Percentiles rank a stretch among this genome's conserved stretches.
Evolutionary conservation across 108 stramenopile genomes (phyloP).

Genomic region (Chaetoceros muelleri): DNA sequence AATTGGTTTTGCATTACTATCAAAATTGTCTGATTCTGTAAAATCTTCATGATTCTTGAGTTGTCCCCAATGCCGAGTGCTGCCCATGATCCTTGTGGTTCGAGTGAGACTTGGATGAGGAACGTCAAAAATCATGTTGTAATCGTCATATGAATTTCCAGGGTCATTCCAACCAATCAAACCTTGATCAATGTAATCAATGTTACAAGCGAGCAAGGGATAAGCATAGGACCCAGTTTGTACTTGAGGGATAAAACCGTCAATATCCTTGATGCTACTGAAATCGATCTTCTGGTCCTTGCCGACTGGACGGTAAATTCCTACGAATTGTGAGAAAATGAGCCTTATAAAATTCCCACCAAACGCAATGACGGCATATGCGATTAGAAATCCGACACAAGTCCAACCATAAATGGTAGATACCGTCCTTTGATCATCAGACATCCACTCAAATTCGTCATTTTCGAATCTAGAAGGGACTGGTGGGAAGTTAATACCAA

Average conservation of each 20-base stretch:
- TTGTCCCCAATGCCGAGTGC: not conserved
- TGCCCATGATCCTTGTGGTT: constrained; percentile 1
- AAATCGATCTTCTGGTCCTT: constrained; percentile 56
- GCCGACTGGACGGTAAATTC: constrained; percentile 9
- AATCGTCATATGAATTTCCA: constrained; percentile 40
- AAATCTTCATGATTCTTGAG: constrained; percentile 8
- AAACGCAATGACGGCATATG: not conserved
- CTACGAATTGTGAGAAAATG: not conserved
- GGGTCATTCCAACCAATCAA: constrained; percentile 73
- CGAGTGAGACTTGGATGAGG: constrained; percentile 28
- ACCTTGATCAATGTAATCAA: constrained; percentile 43
- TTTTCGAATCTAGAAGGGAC: constrained; percentile 34
- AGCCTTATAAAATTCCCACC: not conserved
- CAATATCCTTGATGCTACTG: constrained; percentile 26
- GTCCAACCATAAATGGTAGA: constrained; percentile 56
- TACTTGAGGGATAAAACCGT: constrained; percentile 65
- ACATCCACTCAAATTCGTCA: constrained; percentile 57
- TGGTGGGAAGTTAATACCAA: constrained; percentile 18
- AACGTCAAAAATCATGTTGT: constrained; percentile 72
- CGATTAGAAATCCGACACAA: not conserved
- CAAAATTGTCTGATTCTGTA: not conserved
- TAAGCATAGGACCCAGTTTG: constrained; percentile 43
- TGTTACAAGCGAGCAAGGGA: constrained; percentile 61
- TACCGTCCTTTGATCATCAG: constrained; percentile 50
- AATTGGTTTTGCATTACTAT: constrained; percentile 16